Conservation (phyloP, 164 flowering plant species). For the Sedum album region DNA sequence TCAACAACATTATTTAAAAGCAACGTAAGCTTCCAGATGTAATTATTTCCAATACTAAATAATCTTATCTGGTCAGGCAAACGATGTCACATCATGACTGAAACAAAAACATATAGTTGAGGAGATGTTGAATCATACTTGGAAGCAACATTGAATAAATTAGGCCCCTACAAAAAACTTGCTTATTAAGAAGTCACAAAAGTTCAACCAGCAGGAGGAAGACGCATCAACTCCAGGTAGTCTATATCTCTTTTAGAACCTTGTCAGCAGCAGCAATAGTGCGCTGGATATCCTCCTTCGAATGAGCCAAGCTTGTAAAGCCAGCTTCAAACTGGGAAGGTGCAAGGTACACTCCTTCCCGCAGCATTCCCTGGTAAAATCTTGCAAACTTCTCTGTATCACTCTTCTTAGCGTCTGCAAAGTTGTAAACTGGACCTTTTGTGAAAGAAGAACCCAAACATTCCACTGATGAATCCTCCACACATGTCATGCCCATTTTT, state of each 20-base stretch:
- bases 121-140: too few species aligned
- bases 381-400: slow-evolving; percentile 74
- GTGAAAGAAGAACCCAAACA: slow-evolving; percentile 95
- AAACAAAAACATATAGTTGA: too few species aligned
- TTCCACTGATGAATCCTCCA: slow-evolving; percentile 76
- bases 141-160: neutral
- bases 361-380: slow-evolving; percentile 75
- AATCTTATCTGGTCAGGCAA: too few species aligned
- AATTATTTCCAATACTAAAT: too few species aligned
- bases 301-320: slow-evolving; percentile 90
- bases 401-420: slow-evolving; percentile 81
- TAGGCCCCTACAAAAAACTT: slow-evolving; percentile 1
- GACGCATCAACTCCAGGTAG: neutral
- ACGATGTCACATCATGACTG: too few species aligned
- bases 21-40: too few species aligned
- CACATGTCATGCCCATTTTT: slow-evolving; percentile 72
- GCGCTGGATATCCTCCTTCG: slow-evolving; percentile 55
- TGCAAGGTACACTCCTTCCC: slow-evolving; percentile 89
- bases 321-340: slow-evolving; percentile 98
- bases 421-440: slow-evolving; percentile 80
- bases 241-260: slow-evolving; percentile 50
- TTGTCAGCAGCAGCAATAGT: slow-evolving; percentile 84
- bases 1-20: too few species aligned
- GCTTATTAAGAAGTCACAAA: neutral
- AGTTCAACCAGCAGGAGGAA: neutral